Evolutionary conservation across 2,329 filamentous ascomycete species (phyloP).

Genomic region (Phialemoniopsis sp.): DNA sequence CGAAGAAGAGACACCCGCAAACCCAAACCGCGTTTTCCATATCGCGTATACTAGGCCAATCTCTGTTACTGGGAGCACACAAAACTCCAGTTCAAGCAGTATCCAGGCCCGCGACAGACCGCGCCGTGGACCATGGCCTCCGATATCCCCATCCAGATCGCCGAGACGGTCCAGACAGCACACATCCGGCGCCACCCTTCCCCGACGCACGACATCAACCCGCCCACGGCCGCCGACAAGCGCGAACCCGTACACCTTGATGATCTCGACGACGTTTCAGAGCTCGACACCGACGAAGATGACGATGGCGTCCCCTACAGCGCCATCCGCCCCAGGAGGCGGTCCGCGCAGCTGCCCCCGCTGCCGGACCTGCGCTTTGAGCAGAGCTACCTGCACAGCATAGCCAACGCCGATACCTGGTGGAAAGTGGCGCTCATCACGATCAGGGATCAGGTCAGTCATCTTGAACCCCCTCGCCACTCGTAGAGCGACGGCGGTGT

Average conservation of each 20-base stretch:
- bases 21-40: no score
- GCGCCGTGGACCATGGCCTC: conserved; percentile 44
- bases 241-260: conserved; percentile 52
- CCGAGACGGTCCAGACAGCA: conserved; percentile 75
- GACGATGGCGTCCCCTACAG: conserved; percentile 68
- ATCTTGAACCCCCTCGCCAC: not conserved
- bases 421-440: conserved; percentile 79
- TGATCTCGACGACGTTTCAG: conserved; percentile 29
- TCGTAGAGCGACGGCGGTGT: not conserved
- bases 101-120: no score
- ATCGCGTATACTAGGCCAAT: no score
- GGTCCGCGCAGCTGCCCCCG: conserved; percentile 46
- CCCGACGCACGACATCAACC: conserved; percentile 71
- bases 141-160: conserved; percentile 59
- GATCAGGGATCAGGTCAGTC: conserved; percentile 74
- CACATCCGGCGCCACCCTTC: conserved; percentile 73
- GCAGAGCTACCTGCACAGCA: conserved; percentile 93
- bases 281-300: conserved; percentile 60
- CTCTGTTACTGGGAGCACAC: no score
- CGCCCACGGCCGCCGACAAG: conserved; percentile 67
- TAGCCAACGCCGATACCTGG: conserved; percentile 74
- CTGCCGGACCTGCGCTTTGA: conserved; percentile 93
- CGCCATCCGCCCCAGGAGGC: conserved; percentile 50
- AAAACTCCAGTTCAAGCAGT: no score
- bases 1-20: no score